These are phyloP conservation scores for Dendrobium nobile DNA, from an alignment of 106 monocot genomes.

Conservation along the genomic window DNA sequence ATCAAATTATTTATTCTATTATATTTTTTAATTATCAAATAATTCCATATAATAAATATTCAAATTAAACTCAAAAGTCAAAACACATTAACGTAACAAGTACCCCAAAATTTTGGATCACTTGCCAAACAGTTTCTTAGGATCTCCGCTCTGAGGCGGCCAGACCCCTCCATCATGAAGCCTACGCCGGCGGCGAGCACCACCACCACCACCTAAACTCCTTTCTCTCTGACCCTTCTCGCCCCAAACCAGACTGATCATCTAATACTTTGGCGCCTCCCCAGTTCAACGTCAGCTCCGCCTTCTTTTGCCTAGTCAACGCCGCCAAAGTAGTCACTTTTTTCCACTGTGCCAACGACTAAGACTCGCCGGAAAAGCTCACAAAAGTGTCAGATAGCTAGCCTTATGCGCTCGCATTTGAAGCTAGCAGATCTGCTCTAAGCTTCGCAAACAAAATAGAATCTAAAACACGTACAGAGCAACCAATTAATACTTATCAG, in stretches of 20 bases:
- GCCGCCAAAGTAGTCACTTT: slow-evolving; percentile 2
- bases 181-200: slow-evolving; percentile 8
- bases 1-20: too few relatives aligned
- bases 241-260: slow-evolving; percentile 9
- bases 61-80: too few relatives aligned
- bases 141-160: slow-evolving; percentile 11
- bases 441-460: too few relatives aligned
- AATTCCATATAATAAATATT: too few relatives aligned
- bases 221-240: neutral
- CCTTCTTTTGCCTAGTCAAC: slow-evolving; percentile 9
- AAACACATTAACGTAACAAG: too few relatives aligned
- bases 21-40: too few relatives aligned
- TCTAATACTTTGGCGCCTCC: slow-evolving; percentile 8
- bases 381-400: too few relatives aligned
- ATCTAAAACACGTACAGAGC: too few relatives aligned
- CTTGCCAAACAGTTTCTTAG: neutral
- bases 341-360: neutral
- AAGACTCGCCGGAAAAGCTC: neutral
- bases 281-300: neutral
- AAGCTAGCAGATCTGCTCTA: too few relatives aligned
- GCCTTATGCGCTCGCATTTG: too few relatives aligned
- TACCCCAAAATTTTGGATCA: too few relatives aligned
- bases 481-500: too few relatives aligned
- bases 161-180: neutral
- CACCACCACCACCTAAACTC: neutral